Evolutionary conservation across 495 filamentous ascomycete species (phyloP).

Genomic region (Pseudomonodictys pantanalensis): DNA sequence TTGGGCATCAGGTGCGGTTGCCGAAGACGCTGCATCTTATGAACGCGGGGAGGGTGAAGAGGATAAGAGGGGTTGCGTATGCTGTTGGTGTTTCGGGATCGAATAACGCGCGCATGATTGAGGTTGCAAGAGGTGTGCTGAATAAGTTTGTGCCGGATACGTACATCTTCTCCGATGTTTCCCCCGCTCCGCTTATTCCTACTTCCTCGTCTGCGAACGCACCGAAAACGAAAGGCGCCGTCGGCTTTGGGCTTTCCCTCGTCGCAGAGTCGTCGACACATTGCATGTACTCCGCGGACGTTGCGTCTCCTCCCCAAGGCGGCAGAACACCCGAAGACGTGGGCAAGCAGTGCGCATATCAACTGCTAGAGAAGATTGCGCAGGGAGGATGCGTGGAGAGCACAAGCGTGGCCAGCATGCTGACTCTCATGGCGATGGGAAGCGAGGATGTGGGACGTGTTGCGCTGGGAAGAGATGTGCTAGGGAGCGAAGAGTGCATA

Average conservation of each 20-base stretch:
- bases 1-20: slow-evolving; percentile 85
- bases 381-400: slow-evolving; percentile 78
- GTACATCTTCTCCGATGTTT: slow-evolving; percentile 76
- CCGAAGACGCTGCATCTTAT: slow-evolving; percentile 90
- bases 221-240: slow-evolving; percentile 64
- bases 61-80: slow-evolving; percentile 89
- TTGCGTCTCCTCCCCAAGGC: slow-evolving; percentile 74
- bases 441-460: slow-evolving; percentile 67
- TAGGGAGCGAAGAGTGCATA: slow-evolving; percentile 76
- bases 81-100: slow-evolving; percentile 82
- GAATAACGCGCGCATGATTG: slow-evolving; percentile 95
- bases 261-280: slow-evolving; percentile 89
- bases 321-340: slow-evolving; percentile 86
- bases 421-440: slow-evolving; percentile 96
- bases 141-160: slow-evolving; percentile 84
- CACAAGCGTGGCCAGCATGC: slow-evolving; percentile 64
- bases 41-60: slow-evolving; percentile 81
- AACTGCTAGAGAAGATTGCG: slow-evolving; percentile 77
- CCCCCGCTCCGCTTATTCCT: slow-evolving; percentile 67
- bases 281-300: slow-evolving; percentile 82
- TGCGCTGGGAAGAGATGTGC: slow-evolving; percentile 66
- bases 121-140: slow-evolving; percentile 78
- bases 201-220: slow-evolving; percentile 59
- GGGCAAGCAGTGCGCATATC: slow-evolving; percentile 80
- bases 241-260: slow-evolving; percentile 86